These are phyloP conservation scores for Noccaea caerulescens DNA, from an alignment of 345 rosid genomes.

Conservation along the genomic window DNA sequence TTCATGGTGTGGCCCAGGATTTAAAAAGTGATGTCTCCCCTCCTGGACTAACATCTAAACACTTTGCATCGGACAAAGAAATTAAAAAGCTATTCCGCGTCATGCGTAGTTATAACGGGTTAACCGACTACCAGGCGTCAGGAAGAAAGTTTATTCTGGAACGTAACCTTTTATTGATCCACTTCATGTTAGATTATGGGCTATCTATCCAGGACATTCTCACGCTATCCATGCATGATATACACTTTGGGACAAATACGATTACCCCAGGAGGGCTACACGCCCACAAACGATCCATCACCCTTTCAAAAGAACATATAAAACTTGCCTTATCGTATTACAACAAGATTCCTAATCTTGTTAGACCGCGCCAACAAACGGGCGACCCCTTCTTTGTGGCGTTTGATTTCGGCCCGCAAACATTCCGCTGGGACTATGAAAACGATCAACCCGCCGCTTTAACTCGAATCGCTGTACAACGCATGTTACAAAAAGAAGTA, in stretches of 20 bases:
- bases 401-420: background rate
- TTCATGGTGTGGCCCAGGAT: background rate
- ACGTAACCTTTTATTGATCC: background rate
- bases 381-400: conserved; percentile 1
- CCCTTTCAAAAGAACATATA: background rate
- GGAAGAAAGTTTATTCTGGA: background rate
- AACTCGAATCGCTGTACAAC: background rate
- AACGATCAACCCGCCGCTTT: background rate
- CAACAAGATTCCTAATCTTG: background rate
- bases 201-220: background rate
- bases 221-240: background rate
- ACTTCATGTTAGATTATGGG: background rate
- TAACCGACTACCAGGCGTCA: background rate
- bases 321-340: background rate
- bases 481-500: background rate
- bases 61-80: background rate
- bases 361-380: background rate
- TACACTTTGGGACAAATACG: background rate
- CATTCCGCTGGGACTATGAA: background rate
- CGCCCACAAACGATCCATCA: background rate
- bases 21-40: background rate
- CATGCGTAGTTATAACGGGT: background rate
- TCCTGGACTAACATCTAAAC: background rate
- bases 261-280: background rate
- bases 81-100: background rate